A percentile compares a stretch with the other conserved stretches of the same genome.
Evolutionary conservation across 2,329 filamentous ascomycete species (phyloP).

Genomic region (Fusarium musae): DNA sequence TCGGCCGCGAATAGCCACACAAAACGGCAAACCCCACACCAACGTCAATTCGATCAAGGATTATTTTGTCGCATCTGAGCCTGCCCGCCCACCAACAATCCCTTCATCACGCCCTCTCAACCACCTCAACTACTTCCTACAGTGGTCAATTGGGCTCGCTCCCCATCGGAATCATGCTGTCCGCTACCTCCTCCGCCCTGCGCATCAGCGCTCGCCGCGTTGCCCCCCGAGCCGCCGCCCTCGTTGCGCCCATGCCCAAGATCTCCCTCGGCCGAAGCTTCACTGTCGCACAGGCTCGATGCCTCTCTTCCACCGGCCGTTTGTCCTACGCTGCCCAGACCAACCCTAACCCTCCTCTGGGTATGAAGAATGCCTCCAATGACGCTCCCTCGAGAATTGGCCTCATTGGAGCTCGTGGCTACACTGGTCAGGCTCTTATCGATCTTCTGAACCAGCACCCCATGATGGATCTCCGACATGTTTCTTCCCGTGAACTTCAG

Average conservation of each 20-base stretch:
- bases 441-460: conserved; percentile 88
- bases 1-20: conserved; percentile 10
- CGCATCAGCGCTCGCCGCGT: conserved; percentile 26
- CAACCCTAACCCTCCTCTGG: conserved; percentile 85
- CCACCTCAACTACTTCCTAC: neutral
- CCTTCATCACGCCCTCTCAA: neutral
- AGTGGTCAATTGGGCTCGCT: conserved; percentile 23
- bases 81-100: neutral
- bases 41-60: conserved; percentile 12
- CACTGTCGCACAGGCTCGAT: conserved; percentile 2
- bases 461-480: conserved; percentile 87
- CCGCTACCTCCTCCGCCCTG: conserved; percentile 19
- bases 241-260: conserved; percentile 34
- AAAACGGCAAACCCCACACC: neutral
- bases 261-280: conserved; percentile 6
- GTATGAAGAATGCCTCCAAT: conserved; percentile 88
- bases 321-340: conserved; percentile 58
- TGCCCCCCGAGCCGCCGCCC: neutral
- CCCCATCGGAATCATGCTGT: conserved; percentile 23
- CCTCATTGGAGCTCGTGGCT: conserved; percentile 91
- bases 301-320: conserved; percentile 1
- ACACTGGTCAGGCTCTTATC: conserved; percentile 92
- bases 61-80: conserved; percentile 7
- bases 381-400: conserved; percentile 81
- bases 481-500: conserved; percentile 91